A percentile compares a stretch with the other conserved stretches of the same genome.
phyloP scores from a whole-genome alignment of 805 yeast species.

The Wickerhamomyces chaumierensis region DNA sequence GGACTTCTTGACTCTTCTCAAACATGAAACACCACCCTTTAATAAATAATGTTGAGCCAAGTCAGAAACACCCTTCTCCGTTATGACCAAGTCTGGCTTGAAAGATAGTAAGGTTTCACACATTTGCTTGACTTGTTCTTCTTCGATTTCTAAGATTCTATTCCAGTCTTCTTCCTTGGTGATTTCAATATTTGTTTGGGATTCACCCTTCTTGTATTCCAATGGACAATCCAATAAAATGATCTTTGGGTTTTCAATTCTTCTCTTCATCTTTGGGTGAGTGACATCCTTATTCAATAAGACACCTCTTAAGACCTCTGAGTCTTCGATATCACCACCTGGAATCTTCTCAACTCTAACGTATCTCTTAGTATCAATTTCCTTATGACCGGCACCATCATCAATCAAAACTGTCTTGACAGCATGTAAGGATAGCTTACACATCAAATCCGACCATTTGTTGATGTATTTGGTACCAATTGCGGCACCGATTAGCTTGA shows the following conservation, averaged over 20 bases:
- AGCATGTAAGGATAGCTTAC: constrained; percentile 76
- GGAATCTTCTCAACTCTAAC: constrained; percentile 93
- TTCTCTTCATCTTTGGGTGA: constrained; percentile 96
- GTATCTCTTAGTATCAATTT: constrained; percentile 88
- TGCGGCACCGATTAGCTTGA: constrained; percentile 74
- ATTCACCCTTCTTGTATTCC: constrained; percentile 98
- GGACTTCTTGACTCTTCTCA: constrained; percentile 90
- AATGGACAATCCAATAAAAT: constrained; percentile 90
- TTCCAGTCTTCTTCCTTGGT: constrained; percentile 95
- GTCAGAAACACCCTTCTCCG: constrained; percentile 97
- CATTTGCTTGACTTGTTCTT: constrained; percentile 83
- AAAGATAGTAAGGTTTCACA: constrained; percentile 77
- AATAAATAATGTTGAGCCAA: constrained; percentile 93
- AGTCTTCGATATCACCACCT: constrained; percentile 93
- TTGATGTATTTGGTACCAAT: constrained; percentile 93
- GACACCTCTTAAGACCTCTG: constrained; percentile 81
- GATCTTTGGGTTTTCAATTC: constrained; percentile 79
- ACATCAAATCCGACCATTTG: constrained; percentile 88
- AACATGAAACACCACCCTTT: constrained; percentile 85
- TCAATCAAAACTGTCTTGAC: constrained; percentile 71
- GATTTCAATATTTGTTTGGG: constrained; percentile 95
- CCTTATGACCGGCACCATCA: constrained; percentile 48
- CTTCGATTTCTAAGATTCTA: constrained; percentile 90
- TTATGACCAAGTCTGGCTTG: constrained; percentile 89
- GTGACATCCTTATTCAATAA: constrained; percentile 92